Percentiles rank a stretch among this genome's conserved stretches.
Conservation (phyloP, 148 eudicot genomes). For the Camellia granthamiana region DNA sequence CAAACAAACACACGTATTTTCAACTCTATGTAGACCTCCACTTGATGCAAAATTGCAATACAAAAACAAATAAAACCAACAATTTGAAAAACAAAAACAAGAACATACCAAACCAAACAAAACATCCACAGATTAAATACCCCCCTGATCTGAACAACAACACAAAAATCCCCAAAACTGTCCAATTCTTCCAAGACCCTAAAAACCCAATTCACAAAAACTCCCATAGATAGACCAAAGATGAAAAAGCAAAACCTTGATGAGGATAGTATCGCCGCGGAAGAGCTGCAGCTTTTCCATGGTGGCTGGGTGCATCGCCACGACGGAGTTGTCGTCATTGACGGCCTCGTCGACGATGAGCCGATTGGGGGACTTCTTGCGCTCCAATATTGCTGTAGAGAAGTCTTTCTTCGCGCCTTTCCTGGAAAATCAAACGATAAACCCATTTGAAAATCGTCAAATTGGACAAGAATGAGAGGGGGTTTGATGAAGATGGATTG, state of each 20-base stretch:
- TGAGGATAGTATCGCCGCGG: constrained; percentile 29
- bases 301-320: constrained; percentile 28
- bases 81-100: neutral
- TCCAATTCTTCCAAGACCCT: neutral
- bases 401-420: constrained; percentile 25
- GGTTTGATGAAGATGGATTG: neutral
- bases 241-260: constrained; percentile 18
- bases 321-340: constrained; percentile 39
- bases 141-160: neutral
- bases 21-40: too few relatives aligned
- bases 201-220: neutral
- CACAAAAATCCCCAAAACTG: neutral
- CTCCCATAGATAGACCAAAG: neutral
- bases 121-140: neutral
- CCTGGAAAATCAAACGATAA: constrained; percentile 3
- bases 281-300: constrained; percentile 38
- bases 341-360: constrained; percentile 36
- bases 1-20: too few relatives aligned
- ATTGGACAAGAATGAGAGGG: neutral
- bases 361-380: constrained; percentile 33
- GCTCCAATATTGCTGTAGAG: constrained; percentile 27
- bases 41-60: too few relatives aligned
- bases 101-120: neutral
- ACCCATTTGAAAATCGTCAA: neutral
- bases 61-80: neutral